These are phyloP conservation scores for Vanrija sp. DNA, from an alignment of 1,284 basidiomycete genomes.

Conservation along the genomic window DNA sequence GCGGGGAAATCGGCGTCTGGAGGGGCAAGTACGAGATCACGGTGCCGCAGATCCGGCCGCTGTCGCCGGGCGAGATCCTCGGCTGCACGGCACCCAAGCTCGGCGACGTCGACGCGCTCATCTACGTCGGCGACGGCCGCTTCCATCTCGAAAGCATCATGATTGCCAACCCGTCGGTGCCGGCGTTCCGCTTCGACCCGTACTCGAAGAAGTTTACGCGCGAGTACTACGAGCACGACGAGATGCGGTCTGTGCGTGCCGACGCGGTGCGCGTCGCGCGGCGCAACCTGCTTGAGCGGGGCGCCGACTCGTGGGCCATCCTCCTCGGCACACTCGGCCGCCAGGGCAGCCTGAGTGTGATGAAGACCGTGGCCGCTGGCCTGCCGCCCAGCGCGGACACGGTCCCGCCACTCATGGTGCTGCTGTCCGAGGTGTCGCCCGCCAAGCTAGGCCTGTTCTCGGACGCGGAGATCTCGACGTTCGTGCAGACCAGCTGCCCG, in stretches of 20 bases:
- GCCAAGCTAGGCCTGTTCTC: slow-evolving; percentile 80
- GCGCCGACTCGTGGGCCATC: slow-evolving; percentile 71
- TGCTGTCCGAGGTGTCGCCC: slow-evolving; percentile 93
- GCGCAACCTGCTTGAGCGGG: slow-evolving; percentile 56
- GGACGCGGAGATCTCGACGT: slow-evolving; percentile 21
- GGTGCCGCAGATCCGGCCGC: slow-evolving; percentile 86
- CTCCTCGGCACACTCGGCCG: slow-evolving; percentile 91
- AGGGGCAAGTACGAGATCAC: slow-evolving; percentile 64
- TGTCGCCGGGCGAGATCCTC: slow-evolving; percentile 93
- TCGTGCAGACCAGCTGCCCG: slow-evolving; percentile 23
- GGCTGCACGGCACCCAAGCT: slow-evolving; percentile 93
- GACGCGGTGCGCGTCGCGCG: slow-evolving; percentile 72
- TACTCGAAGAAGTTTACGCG: slow-evolving; percentile 96
- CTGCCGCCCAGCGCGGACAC: slow-evolving; percentile 32
- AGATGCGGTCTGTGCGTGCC: slow-evolving; percentile 76
- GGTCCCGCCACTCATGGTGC: slow-evolving; percentile 63
- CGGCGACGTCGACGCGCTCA: slow-evolving; percentile 69
- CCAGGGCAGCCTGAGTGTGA: slow-evolving; percentile 86
- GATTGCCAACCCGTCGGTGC: slow-evolving; percentile 95
- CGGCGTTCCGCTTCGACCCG: slow-evolving; percentile 97
- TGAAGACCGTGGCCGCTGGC: slow-evolving; percentile 76
- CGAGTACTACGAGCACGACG: slow-evolving; percentile 83
- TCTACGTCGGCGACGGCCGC: slow-evolving; percentile 95
- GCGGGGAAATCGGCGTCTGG: slow-evolving; percentile 46
- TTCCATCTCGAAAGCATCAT: slow-evolving; percentile 99